These are phyloP conservation scores for Rhodotorula kratochvilovae DNA, from an alignment of 768 basidiomycete genomes.

Conservation along the genomic window DNA sequence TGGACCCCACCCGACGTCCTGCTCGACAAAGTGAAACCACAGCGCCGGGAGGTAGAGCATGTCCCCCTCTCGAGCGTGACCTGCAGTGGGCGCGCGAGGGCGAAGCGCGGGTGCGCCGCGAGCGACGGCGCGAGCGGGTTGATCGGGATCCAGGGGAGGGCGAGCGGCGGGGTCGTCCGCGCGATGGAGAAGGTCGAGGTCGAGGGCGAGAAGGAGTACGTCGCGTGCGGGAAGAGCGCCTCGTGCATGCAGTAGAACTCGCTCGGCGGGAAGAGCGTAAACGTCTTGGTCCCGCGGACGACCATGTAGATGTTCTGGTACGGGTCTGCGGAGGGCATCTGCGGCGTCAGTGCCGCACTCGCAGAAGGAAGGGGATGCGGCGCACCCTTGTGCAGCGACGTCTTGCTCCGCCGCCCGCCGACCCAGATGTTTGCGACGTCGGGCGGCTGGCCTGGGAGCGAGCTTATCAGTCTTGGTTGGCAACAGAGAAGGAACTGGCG, in stretches of 20 bases:
- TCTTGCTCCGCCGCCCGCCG: slow-evolving; percentile 68
- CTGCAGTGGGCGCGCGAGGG: slow-evolving; percentile 61
- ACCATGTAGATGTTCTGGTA: slow-evolving; percentile 94
- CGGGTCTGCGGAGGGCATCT: slow-evolving; percentile 56
- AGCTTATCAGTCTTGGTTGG: not conserved
- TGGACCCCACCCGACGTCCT: slow-evolving; percentile 47
- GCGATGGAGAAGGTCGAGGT: slow-evolving; percentile 2
- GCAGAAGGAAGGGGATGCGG: slow-evolving; percentile 18
- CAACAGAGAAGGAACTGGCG: slow-evolving; percentile 33
- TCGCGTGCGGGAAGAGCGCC: slow-evolving; percentile 64
- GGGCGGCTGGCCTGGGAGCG: slow-evolving; percentile 54
- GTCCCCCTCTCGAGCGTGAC: slow-evolving; percentile 67
- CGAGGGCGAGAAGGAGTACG: slow-evolving; percentile 51
- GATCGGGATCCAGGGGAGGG: slow-evolving; percentile 78
- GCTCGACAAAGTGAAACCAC: slow-evolving; percentile 57
- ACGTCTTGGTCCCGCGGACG: slow-evolving; percentile 74
- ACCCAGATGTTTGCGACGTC: slow-evolving; percentile 96
- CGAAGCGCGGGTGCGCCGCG: slow-evolving; percentile 23
- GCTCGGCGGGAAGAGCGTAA: slow-evolving; percentile 80
- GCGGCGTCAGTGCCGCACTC: too few species aligned
- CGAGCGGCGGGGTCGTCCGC: not conserved
- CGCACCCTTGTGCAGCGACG: slow-evolving; percentile 78
- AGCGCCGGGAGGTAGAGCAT: slow-evolving; percentile 83
- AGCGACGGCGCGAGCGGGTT: slow-evolving; percentile 56
- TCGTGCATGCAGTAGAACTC: slow-evolving; percentile 79